phyloP scores from a whole-genome alignment of 768 basidiomycete genomes.

The Porpolomopsis calyptriformis region DNA sequence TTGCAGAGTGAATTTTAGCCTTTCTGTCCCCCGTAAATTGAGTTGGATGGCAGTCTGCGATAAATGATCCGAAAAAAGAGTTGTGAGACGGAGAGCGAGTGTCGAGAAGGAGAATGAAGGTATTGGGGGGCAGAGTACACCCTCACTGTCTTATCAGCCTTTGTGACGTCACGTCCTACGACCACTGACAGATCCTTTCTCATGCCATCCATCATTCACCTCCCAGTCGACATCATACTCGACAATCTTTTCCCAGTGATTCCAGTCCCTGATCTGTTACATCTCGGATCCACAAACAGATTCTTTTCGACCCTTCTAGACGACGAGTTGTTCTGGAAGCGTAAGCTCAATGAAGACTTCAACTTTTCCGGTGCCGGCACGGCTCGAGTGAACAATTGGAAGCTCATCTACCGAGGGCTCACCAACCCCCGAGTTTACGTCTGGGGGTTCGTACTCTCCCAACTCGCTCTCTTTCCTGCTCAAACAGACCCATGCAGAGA shows the following conservation, averaged over 20 bases:
- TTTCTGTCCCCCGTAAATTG: too few relatives aligned
- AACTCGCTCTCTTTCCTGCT: conserved; percentile 3
- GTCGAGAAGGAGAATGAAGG: too few relatives aligned
- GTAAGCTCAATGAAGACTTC: conserved; percentile 57
- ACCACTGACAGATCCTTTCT: conserved; percentile 6
- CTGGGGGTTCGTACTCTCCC: conserved; percentile 32
- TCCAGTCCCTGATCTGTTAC: conserved; percentile 42
- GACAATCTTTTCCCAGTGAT: conserved; percentile 61
- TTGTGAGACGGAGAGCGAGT: too few relatives aligned
- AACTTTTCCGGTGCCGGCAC: conserved; percentile 66
- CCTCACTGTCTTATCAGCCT: too few relatives aligned
- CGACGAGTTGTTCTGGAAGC: conserved; percentile 76
- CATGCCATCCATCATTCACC: conserved; percentile 22
- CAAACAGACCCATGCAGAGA: conserved; percentile 33
- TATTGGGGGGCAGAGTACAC: too few relatives aligned
- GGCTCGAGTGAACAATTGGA: conserved; percentile 70
- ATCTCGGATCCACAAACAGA: conserved; percentile 49
- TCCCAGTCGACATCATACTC: conserved; percentile 28
- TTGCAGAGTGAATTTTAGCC: too few relatives aligned
- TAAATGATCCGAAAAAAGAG: too few relatives aligned
- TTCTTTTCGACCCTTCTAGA: conserved; percentile 49
- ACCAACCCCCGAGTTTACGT: conserved; percentile 43
- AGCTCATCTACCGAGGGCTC: conserved; percentile 65
- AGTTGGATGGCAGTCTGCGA: too few relatives aligned
- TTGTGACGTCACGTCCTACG: conserved; percentile 1